These are phyloP conservation scores for Pseudogymnoascus sp. DNA, from an alignment of 2,329 filamentous ascomycete species.

Conservation along the genomic window DNA sequence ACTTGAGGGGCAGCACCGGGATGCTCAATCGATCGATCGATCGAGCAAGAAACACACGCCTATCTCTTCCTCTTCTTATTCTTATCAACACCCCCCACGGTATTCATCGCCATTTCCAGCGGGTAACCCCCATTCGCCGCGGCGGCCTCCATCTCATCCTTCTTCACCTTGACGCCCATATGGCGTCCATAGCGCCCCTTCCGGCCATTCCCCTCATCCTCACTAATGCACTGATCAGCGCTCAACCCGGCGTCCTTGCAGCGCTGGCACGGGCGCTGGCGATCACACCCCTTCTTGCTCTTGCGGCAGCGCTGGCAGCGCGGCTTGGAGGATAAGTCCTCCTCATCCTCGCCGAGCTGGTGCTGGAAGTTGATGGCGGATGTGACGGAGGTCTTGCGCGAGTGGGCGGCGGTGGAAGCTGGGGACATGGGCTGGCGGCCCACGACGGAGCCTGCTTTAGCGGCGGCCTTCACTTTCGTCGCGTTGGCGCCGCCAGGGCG, in stretches of 20 bases:
- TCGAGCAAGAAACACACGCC: not conserved
- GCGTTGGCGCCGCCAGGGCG: constrained; percentile 22
- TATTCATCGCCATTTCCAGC: not conserved
- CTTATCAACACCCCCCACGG: constrained; percentile 42
- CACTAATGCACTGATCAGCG: constrained; percentile 89
- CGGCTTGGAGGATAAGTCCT: constrained; percentile 89
- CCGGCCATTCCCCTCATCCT: constrained; percentile 94
- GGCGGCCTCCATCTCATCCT: constrained; percentile 41
- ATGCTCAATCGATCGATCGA: not conserved
- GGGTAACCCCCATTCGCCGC: constrained; percentile 18
- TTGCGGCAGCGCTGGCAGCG: constrained; percentile 97
- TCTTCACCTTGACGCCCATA: constrained; percentile 60
- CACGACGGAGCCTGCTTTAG: constrained; percentile 26
- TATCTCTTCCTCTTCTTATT: constrained; percentile 65
- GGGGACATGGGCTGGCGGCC: constrained; percentile 50
- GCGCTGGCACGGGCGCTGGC: constrained; percentile 87
- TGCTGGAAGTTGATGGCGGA: constrained; percentile 59
- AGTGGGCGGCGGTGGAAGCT: constrained; percentile 59
- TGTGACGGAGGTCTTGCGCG: constrained; percentile 68
- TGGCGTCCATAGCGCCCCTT: constrained; percentile 82
- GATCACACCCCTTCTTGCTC: constrained; percentile 98
- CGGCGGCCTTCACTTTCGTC: constrained; percentile 41
- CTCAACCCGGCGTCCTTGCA: constrained; percentile 95
- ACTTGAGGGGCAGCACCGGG: not conserved
- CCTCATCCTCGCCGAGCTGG: constrained; percentile 62